phyloP scores from a whole-genome alignment of 2,329 filamentous ascomycete genomes.

The Xylariaceae sp. region DNA sequence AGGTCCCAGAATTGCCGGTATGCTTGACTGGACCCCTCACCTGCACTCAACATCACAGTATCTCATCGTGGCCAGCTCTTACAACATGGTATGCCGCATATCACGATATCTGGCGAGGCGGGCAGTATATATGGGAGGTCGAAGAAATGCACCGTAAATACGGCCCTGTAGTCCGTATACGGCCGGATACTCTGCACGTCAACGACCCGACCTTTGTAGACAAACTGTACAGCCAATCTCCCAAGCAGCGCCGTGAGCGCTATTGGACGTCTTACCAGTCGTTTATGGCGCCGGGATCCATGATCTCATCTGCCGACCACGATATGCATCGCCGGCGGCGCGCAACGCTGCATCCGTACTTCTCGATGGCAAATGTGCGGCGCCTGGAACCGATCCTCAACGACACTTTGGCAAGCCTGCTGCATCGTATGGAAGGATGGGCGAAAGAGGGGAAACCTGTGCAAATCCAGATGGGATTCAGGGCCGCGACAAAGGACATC shows the following conservation, averaged over 20 bases:
- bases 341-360: conserved; percentile 24
- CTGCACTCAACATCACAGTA: background rate
- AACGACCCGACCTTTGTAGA: conserved; percentile 28
- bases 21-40: conserved; percentile 1
- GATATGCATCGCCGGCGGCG: conserved; percentile 22
- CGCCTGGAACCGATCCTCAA: conserved; percentile 21
- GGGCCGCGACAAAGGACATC: conserved; percentile 21
- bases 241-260: conserved; percentile 18
- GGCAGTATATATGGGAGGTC: conserved; percentile 24
- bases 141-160: conserved; percentile 27
- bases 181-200: conserved; percentile 30
- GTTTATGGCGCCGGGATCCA: conserved; percentile 16
- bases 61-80: conserved; percentile 5
- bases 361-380: conserved; percentile 23
- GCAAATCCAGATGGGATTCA: conserved; percentile 15
- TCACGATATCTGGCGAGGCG: conserved; percentile 20
- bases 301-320: conserved; percentile 20
- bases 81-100: conserved; percentile 23
- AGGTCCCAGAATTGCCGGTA: conserved; percentile 24
- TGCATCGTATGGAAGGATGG: conserved; percentile 21
- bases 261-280: conserved; percentile 15
- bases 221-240: conserved; percentile 22
- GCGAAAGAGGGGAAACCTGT: conserved; percentile 12
- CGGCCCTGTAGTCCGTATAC: conserved; percentile 24
- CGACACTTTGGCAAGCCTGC: conserved; percentile 17